These are phyloP conservation scores for Closterium sp. DNA, from an alignment of 139 green algal genomes.

Conservation along the genomic window DNA sequence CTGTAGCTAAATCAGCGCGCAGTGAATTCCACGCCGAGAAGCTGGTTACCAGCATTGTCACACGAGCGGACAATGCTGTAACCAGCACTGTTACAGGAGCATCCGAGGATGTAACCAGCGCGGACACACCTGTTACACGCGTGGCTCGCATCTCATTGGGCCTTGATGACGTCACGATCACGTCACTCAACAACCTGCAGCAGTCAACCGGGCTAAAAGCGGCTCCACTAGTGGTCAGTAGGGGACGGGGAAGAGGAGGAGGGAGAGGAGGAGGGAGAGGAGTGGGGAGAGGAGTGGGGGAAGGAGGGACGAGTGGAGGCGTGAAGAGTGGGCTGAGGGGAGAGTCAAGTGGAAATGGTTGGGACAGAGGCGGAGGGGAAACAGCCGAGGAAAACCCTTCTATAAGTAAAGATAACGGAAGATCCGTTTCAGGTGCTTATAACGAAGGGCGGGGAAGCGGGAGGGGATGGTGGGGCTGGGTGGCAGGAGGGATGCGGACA, in stretches of 20 bases:
- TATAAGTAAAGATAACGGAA: too few species aligned
- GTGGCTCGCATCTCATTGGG: neutral
- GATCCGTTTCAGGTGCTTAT: neutral
- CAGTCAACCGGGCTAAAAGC: neutral
- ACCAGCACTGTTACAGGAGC: neutral
- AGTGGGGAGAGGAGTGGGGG: neutral
- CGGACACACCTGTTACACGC: neutral
- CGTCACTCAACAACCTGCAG: neutral
- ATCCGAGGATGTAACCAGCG: neutral
- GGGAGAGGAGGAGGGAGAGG: neutral
- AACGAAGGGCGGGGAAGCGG: neutral
- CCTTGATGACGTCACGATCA: neutral
- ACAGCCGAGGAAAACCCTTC: too few species aligned
- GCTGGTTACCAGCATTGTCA: neutral
- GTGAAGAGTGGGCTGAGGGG: neutral
- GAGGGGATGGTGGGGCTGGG: slow-evolving; percentile 9
- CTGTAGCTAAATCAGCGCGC: neutral
- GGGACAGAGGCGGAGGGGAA: slow-evolving; percentile 2
- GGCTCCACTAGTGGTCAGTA: neutral
- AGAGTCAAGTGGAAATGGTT: neutral
- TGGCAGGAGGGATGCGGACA: neutral
- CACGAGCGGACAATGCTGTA: neutral
- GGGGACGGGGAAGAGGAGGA: neutral
- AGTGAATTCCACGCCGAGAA: neutral
- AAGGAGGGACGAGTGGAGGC: neutral